Conservation (phyloP, 1,284 basidiomycete species). For the Polyporus tsugae region DNA sequence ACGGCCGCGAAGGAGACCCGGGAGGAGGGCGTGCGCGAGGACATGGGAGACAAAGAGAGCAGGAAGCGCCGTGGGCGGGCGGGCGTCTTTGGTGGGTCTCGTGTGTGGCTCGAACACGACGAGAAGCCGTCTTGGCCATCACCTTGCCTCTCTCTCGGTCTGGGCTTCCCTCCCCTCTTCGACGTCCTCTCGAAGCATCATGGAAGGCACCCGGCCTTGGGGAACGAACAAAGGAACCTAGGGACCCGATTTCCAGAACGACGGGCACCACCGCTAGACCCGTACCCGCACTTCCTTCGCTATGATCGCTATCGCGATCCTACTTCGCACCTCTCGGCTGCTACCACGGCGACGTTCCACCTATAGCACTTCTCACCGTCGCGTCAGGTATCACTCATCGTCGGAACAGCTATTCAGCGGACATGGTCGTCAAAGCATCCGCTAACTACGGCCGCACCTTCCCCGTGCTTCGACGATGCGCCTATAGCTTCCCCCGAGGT, state of each 20-base stretch:
- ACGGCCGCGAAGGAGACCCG: constrained; percentile 76
- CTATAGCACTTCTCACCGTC: background rate
- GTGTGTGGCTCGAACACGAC: background rate
- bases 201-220: background rate
- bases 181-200: constrained; percentile 1
- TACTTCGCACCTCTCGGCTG: constrained; percentile 5
- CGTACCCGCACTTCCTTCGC: constrained; percentile 14
- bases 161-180: constrained; percentile 14
- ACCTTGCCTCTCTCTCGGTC: background rate
- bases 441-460: background rate
- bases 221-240: constrained; percentile 10
- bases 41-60: constrained; percentile 43
- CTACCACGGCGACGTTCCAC: background rate
- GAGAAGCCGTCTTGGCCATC: constrained; percentile 7
- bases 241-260: constrained; percentile 23
- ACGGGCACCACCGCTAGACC: constrained; percentile 17
- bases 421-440: background rate
- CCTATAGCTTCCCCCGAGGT: background rate
- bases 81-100: constrained; percentile 23
- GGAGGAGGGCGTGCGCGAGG: constrained; percentile 45
- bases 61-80: constrained; percentile 34
- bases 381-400: background rate
- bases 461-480: constrained; percentile 1
- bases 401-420: background rate
- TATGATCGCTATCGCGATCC: constrained; percentile 32